Base-by-base conservation (phyloP, 805 yeast species). In the Lipomyces mesembrius region DNA sequence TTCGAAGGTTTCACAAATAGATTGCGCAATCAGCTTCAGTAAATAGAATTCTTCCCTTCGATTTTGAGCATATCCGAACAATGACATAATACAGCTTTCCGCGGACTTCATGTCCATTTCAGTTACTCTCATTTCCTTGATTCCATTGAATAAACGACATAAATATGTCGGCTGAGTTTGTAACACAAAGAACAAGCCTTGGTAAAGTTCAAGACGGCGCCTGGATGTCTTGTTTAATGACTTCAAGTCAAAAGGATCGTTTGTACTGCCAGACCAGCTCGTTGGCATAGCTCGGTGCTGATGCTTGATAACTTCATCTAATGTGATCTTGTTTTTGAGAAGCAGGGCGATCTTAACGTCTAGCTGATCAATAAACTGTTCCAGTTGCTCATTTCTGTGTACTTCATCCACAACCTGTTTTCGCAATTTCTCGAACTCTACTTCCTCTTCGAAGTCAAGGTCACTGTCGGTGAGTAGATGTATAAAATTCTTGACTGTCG, bases 91-190 rank as follows among this genome's bases (percentile, higher is more conserved):
- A 11, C 77, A 67, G 7, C 72, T 71, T 22, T 78, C 78, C 22
- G 75, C 62, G 20, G 73, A 72, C 61, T 78, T 77, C 55, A 71
- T 61, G 51, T 79, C 81, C 59, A 71, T 73, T 29, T 79, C 81
- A 6, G 76, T 65, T 11, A 75, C 62, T 25, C 65, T 65, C 12
- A 68, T 65, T 8, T 61, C 67, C 74, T 72, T 63, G 73, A 80
- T 20, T 68, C 73, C 67, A 52, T 79, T 76, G 63, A 86, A 84
- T 46, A 91, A 76, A 14, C 86, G 78, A 1, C 87, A 81, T 74
- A 93, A 82, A 74, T 94, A 94, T 0, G 77, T 76, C 0, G 97
- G 90, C 73, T 91, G 91, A 0, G 96, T 90, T 76, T 95, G 98
- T 56, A 95, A 77, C 32, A 94, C 78, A 74, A 89, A 95, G 72